These are phyloP conservation scores for Sporothrix pallida DNA, from an alignment of 2,329 filamentous ascomycete genomes.

Conservation along the genomic window DNA sequence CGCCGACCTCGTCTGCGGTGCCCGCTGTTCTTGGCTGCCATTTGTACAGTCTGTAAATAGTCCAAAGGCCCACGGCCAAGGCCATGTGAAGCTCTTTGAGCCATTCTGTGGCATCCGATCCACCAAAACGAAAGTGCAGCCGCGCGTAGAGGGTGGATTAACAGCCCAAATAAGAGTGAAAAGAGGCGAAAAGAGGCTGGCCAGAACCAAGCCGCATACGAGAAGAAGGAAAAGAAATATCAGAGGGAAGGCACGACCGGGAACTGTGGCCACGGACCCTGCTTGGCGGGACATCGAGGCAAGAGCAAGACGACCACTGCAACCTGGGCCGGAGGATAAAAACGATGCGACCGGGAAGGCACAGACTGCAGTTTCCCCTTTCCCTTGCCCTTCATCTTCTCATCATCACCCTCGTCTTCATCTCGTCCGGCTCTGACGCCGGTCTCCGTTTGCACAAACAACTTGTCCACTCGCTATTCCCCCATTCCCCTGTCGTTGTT, in stretches of 20 bases:
- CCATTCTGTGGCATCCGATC: constrained; percentile 26
- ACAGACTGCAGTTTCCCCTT: constrained; percentile 8
- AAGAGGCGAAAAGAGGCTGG: constrained; percentile 19
- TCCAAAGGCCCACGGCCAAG: constrained; percentile 15
- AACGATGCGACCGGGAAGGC: constrained; percentile 28
- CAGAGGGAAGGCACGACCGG: not conserved
- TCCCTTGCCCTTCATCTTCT: constrained; percentile 10
- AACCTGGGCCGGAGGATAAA: constrained; percentile 17
- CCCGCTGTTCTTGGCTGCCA: constrained; percentile 2
- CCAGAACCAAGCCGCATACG: constrained; percentile 20
- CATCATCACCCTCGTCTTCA: constrained; percentile 23
- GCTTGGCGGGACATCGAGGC: constrained; percentile 23
- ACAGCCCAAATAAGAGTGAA: not conserved
- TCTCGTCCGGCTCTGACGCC: not conserved
- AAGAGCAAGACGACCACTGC: constrained; percentile 13
- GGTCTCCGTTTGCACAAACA: not conserved
- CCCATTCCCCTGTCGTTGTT: not conserved
- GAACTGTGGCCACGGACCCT: constrained; percentile 22
- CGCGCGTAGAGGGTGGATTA: constrained; percentile 12
- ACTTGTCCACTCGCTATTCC: constrained; percentile 3
- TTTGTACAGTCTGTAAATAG: constrained; percentile 13
- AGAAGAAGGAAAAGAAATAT: not conserved
- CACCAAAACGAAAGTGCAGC: not conserved
- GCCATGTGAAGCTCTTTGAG: not conserved
- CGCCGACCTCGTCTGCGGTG: constrained; percentile 18